Base-by-base conservation (phyloP, 371 early-diverging fungal species). In the Mortierella polycephala region DNA sequence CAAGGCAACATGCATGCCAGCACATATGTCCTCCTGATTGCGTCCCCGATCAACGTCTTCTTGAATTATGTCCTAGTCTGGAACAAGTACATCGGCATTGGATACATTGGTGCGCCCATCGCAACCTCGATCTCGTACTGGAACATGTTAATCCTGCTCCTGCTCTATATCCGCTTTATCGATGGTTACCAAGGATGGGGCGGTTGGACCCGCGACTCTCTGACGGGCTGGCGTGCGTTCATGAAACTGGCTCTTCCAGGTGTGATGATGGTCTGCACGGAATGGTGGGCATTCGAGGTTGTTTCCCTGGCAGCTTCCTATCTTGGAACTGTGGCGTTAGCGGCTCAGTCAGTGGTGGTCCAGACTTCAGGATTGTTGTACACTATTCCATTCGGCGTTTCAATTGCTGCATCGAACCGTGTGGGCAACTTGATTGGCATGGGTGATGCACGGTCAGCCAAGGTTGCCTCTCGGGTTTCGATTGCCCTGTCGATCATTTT, bases 331-430 rank as follows among this genome's bases (percentile, higher is more conserved):
- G 74, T 83, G 1, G 85, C 90, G 49, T 85, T 97, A 23, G 98
- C 98, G 2, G 94, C 96, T n/a, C 96, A 96, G 71, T 89, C 93
- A 37, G 88, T 96, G 45, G 83, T 92, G 20, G 82, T 97, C 56
- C 94, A 92, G 42, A 89, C 93, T 0, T 85, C 86, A 14, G 81
- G 90, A 23, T 76, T 94, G 63, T 85, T 91, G 0, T 96, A 92
- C 81, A 90, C 91, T 54, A 72, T 93, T 30, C 91, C 91, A 5
- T 87, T 88, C 64, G 93, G 93, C 50, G 81, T 94, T 18, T 82
- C 91, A 37, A 86, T 96, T 7, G 93, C 94, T 2, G 85, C 91
- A 0, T 87, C 92, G 21, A 95, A 91, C 30, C 89, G 94, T 1
- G 91, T 95, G 2, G 97, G 97, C n/a, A 92, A 93, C 70, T 79